Evolutionary conservation across 768 basidiomycete genomes (phyloP).

Genomic region (Jaapia argillacea): DNA sequence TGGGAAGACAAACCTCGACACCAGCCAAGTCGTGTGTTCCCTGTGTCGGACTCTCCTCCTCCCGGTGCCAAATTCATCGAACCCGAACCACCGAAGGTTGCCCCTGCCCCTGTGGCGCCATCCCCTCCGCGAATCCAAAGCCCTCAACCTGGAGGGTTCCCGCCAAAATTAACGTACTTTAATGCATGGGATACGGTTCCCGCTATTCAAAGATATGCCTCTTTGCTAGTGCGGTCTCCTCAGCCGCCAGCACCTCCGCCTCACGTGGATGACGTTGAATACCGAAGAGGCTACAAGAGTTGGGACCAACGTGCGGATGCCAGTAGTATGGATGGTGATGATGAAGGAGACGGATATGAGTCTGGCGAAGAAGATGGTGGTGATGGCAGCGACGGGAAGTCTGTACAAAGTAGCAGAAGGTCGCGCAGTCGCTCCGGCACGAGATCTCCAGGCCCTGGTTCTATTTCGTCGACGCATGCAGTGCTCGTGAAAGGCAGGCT

Average conservation of each 20-base stretch:
- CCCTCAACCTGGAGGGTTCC: conserved; percentile 32
- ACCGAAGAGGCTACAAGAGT: conserved; percentile 23
- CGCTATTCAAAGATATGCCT: conserved; percentile 69
- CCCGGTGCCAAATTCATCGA: conserved; percentile 17
- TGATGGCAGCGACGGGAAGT: conserved; percentile 25
- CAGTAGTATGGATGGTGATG: conserved; percentile 74
- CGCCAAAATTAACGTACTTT: conserved; percentile 49
- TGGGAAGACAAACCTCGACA: conserved; percentile 80
- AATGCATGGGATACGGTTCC: conserved; percentile 86
- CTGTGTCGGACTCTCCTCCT: conserved; percentile 46
- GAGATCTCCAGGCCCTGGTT: too few relatives aligned
- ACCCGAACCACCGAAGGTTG: background rate
- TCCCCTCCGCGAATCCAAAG: conserved; percentile 18
- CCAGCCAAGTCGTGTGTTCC: conserved; percentile 65
- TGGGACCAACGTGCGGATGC: conserved; percentile 53
- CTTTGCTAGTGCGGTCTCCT: conserved; percentile 43
- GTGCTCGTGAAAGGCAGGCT: conserved; percentile 33
- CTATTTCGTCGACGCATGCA: conserved; percentile 23
- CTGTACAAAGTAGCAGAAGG: conserved; percentile 8
- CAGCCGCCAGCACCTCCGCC: conserved; percentile 34
- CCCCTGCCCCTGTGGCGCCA: conserved; percentile 1
- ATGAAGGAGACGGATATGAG: conserved; percentile 45
- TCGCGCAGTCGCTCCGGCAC: conserved; percentile 16
- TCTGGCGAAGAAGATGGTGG: conserved; percentile 41
- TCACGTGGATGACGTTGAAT: conserved; percentile 34